phyloP scores from a whole-genome alignment of 108 stramenopile species.

The Craspedostauros australis region DNA sequence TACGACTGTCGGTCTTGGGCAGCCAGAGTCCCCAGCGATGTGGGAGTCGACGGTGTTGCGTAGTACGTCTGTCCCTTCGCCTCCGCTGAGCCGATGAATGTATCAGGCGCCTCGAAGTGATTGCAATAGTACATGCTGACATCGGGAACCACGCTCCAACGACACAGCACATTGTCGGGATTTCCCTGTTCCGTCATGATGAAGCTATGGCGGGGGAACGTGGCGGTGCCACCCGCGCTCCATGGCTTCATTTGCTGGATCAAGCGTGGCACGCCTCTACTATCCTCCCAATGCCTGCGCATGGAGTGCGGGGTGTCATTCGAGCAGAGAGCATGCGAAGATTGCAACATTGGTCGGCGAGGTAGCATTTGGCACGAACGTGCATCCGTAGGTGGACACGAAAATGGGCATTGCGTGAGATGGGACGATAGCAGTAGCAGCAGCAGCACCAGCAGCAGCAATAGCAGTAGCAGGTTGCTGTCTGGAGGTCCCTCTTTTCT shows the following conservation, averaged over 20 bases:
- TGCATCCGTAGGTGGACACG: no score
- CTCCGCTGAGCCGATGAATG: constrained; percentile 15
- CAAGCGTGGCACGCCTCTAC: background rate
- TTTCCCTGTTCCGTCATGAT: constrained; percentile 7
- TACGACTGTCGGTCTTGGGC: constrained; percentile 13
- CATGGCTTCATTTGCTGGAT: no score
- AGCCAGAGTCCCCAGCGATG: background rate
- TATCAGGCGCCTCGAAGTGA: constrained; percentile 17
- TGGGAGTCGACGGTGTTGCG: background rate
- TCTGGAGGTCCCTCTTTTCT: no score
- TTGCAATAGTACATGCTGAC: constrained; percentile 38
- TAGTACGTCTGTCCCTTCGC: background rate
- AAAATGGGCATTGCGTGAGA: background rate
- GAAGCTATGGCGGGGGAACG: constrained; percentile 37
- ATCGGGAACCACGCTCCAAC: no score
- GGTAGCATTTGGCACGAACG: no score
- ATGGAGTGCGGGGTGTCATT: no score
- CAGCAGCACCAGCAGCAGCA: no score
- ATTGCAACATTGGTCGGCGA: no score
- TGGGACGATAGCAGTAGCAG: background rate
- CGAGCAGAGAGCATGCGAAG: no score
- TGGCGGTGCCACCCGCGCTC: no score
- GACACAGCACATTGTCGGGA: no score
- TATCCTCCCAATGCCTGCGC: background rate
- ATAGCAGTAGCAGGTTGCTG: no score